These are phyloP conservation scores for Aspergillus campestris DNA, from an alignment of 495 filamentous ascomycete genomes.

Conservation along the genomic window DNA sequence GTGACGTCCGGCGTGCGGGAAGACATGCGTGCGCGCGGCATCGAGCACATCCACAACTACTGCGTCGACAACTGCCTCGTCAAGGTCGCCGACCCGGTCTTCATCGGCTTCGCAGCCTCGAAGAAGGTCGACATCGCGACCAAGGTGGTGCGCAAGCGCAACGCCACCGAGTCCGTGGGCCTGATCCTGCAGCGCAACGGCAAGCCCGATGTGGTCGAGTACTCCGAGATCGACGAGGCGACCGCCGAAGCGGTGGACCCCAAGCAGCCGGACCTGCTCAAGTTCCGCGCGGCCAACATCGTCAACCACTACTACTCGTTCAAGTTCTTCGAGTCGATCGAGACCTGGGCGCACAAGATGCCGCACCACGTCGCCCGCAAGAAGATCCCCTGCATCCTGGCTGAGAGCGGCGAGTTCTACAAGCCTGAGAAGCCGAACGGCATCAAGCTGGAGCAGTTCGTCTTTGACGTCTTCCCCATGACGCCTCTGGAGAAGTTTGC, in stretches of 20 bases:
- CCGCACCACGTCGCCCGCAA: constrained; percentile 95
- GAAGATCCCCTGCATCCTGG: constrained; percentile 89
- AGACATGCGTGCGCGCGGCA: constrained; percentile 81
- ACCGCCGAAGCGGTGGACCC: constrained; percentile 84
- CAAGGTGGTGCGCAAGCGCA: constrained; percentile 97
- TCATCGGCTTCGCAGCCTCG: constrained; percentile 86
- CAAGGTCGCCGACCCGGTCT: constrained; percentile 90
- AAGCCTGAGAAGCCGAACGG: constrained; percentile 94
- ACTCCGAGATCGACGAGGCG: constrained; percentile 88
- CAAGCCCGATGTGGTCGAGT: constrained; percentile 96
- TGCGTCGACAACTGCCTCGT: constrained; percentile 99
- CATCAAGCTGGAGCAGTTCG: constrained; percentile 98
- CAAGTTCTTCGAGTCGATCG: constrained; percentile 84
- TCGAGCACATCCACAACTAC: constrained; percentile 95
- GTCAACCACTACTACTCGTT: constrained; percentile 99
- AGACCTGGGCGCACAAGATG: constrained; percentile 72
- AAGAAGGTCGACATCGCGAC: constrained; percentile 93
- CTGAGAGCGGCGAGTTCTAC: constrained; percentile 63
- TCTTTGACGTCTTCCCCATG: constrained; percentile 97
- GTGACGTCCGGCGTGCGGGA: constrained; percentile 71
- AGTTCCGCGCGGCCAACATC: constrained; percentile 97
- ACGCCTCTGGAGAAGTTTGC: constrained; percentile 83
- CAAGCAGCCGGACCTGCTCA: constrained; percentile 73
- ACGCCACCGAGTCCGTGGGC: constrained; percentile 92
- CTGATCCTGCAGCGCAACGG: constrained; percentile 93